phyloP scores from a whole-genome alignment of 441 rosid genomes.

The Pelargonium citronellum region DNA sequence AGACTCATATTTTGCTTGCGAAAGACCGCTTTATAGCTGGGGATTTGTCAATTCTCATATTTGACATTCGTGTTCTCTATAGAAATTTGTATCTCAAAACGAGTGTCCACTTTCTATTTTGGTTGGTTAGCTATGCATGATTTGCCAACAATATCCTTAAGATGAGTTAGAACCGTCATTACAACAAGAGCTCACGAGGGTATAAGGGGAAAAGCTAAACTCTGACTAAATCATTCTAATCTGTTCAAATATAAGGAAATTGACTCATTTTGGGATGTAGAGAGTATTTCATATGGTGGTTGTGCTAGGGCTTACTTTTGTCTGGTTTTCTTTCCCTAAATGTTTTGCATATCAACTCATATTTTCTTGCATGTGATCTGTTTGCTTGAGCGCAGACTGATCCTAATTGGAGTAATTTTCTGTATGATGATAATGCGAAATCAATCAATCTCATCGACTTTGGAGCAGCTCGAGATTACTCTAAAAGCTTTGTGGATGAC shows the following conservation, averaged over 20 bases:
- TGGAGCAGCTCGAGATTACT: conserved; percentile 90
- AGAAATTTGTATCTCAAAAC: background rate
- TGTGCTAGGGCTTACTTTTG: background rate
- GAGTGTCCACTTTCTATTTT: background rate
- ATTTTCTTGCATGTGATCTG: conserved; percentile 2
- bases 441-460: conserved; percentile 85
- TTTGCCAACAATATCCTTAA: background rate
- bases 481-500: conserved; percentile 74
- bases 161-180: background rate
- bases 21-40: background rate
- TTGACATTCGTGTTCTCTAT: background rate
- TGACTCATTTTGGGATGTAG: background rate
- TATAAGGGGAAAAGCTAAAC: background rate
- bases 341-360: conserved; percentile 8
- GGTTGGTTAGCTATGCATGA: background rate
- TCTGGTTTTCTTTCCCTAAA: background rate
- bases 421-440: conserved; percentile 58
- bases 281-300: background rate
- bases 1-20: no score
- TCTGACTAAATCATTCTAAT: background rate
- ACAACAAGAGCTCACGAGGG: background rate
- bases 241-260: background rate
- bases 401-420: conserved; percentile 95
- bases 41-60: background rate
- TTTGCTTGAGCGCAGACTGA: conserved; percentile 54